These are phyloP conservation scores for Thermoascus crustaceus DNA, from an alignment of 2,329 filamentous ascomycete genomes.

Conservation along the genomic window DNA sequence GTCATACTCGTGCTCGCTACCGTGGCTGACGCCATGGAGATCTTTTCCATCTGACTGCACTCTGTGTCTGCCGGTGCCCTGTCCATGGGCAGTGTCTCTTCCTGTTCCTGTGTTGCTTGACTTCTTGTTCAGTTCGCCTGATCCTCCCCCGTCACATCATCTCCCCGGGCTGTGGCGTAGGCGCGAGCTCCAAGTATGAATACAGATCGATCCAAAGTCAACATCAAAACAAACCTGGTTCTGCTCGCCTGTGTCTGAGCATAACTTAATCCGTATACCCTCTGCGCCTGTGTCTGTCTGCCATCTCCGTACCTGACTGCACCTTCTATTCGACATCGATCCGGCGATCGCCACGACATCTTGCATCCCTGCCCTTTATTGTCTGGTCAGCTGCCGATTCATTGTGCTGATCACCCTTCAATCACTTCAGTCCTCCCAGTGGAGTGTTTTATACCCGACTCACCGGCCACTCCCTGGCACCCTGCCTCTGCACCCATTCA, in stretches of 20 bases:
- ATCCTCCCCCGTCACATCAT: neutral
- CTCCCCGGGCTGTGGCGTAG: neutral
- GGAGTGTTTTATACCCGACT: too few species aligned
- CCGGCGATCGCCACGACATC: constrained; percentile 2
- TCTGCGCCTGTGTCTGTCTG: neutral
- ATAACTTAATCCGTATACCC: neutral
- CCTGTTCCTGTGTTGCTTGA: neutral
- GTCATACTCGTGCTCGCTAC: constrained; percentile 2
- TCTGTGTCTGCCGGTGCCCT: too few species aligned
- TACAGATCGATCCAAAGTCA: neutral
- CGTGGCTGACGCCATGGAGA: constrained; percentile 2
- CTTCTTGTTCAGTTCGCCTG: too few species aligned
- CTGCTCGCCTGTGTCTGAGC: neutral
- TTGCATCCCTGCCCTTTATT: neutral
- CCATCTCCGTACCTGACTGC: neutral
- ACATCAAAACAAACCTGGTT: neutral
- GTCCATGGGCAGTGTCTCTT: neutral
- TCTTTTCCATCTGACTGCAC: constrained; percentile 1
- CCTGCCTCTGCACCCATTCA: too few species aligned
- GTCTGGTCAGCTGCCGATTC: neutral
- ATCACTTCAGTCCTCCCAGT: neutral
- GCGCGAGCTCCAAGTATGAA: neutral
- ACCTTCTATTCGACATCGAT: neutral
- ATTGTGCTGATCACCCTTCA: neutral
- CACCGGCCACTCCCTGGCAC: too few species aligned